Evolutionary conservation across 2,329 filamentous ascomycete genomes (phyloP), one percentile per base, ranked within the genome.

Genomic region (Beauveria bassiana): DNA sequence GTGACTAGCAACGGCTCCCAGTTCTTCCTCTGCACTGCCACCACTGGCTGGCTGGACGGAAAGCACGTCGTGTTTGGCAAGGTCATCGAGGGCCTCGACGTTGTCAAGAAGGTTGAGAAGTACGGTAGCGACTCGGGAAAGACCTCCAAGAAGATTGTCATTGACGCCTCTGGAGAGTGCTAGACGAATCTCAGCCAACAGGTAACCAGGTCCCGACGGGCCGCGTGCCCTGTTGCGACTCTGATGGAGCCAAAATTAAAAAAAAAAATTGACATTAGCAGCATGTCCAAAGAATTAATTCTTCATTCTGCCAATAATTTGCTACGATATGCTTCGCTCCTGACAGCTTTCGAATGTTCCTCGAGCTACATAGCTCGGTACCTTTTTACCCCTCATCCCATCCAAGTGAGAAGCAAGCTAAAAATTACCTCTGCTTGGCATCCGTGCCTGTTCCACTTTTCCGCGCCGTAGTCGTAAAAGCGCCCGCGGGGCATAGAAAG

Each of bases 1-100:
- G 81, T 80, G 8, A 79, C 78, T 65, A 95, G 91, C 74, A 96
- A 96, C 78, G 92, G 92, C 70, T 93, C 89, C 58, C 91, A 96
- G 76, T 96, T 96, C 82, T 96, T 96, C 82, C 81, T 96, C 72
- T 96, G 91, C 68, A 96, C 91, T 59, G 89, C 93, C 54, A 82
- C 85, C 60, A 96, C 91, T 57, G 85, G 86, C 63, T 93, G 93
- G 80, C 80, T 91, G 67, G 83, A 91, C 73, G 82, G 82, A 72
- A 86, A 86, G 74, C 88, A 91, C 80, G 86, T 89, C 74, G 87
- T 90, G 73, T 90, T 90, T 76, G 88, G 88, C 72, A 78, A 87
- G 77, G 86, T 90, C 42, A 73, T 75, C 56, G 76, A 78, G 1
- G 61, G 61, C 28, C 28, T 63, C 52, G 62, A 63, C 31, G 40